Base-by-base conservation (phyloP, 2,329 filamentous ascomycete genomes). In the Colletotrichum sp. region DNA sequence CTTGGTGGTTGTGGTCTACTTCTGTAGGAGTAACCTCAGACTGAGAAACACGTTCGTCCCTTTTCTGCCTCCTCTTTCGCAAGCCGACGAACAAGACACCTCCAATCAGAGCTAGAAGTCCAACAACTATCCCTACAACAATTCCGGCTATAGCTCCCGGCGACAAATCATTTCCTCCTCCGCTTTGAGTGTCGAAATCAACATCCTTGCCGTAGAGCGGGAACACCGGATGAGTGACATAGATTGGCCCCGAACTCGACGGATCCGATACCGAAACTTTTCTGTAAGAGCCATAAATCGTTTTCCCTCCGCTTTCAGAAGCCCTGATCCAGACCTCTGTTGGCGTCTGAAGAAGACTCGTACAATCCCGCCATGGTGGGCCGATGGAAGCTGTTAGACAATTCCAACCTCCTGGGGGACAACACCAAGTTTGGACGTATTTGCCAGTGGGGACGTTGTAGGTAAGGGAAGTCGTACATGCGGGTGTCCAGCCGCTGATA, bases 351-450 rank as follows among this genome's bases (percentile, higher is more conserved):
- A 73, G 26, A 6, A 57, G 21, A n/a, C 55, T 73, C 18, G 63
- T 38, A 38, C 71, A 73, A 28, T 63, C 71, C 26, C 71, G 55
- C 13, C 30, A 52, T 4, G 36, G 65, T 6, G 52, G 18, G 18
- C 18, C 38, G n/a, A 5, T 24, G 18, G 16, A 18, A 9, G n/a
- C 7, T 13, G 7, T 57, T 36, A 30, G 55, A 38, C 71, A 73
- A 16, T 26, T 32, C 55, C 67, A 69, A 7, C 24, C 57, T 6
- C 71, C 66, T 5, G 43, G 21, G 3, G 65, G 65, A 30, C 71
- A 73, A 32, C 71, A 69, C 71, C 71, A 73, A 9, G 71, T 69
- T 57, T 73, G 71, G 8, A 52, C 30, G 8, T 38, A 73, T 8
- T 66, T 64, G 10, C 55, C 48, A 15, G 30, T 30, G 24, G 36